Base-by-base conservation (phyloP, 441 rosid genomes). In the Sinapis alba region DNA sequence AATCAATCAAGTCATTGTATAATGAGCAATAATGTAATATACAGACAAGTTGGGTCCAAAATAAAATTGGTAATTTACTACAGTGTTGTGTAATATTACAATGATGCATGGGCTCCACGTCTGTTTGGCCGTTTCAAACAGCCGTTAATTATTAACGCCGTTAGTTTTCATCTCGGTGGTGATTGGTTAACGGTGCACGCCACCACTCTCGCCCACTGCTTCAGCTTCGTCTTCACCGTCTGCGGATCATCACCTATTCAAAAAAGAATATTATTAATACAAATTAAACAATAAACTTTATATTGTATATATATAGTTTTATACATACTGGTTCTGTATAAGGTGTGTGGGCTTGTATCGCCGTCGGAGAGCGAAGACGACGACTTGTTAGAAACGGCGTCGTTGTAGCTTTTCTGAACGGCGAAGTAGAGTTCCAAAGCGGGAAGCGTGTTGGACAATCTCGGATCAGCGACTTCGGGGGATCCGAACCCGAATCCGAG, bases 151-250 rank as follows among this genome's bases (percentile, higher is more conserved):
- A 36, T 61, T 38, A 69, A 75, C 80, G 69, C 68, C 73, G 73
- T 72, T 13, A 45, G 47, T 0, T 10, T 34, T 76, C 72, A 78
- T 78, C 69, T 78, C 59, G 81, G 77, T 1, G 88, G 77, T 24
- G 79, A 77, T 74, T 88, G 89, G 50, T 81, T 78, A 69, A 88
- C 87, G 57, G 89, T 68, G 73, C 92, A 88, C 23, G 87, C 92
- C 77, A 88, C 92, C 81, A 88, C 87, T 70, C 82, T 87, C 50
- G 92, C 92, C 92, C 92, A 88, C 38, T 86, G 92, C 69, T 80
- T 83, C 74, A 88, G 72, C 84, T 86, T 84, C 74, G 82, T 86
- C 84, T 86, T 88, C 83, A 88, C 84, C 77, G 84, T 78, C 72
- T 83, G 74, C 2, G 90, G 90, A 81, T 83, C 81, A 61, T 84